Evolutionary conservation across 768 basidiomycete species (phyloP), one percentile per base, ranked within the genome.

Genomic region (Lactarius sanguifluus): DNA sequence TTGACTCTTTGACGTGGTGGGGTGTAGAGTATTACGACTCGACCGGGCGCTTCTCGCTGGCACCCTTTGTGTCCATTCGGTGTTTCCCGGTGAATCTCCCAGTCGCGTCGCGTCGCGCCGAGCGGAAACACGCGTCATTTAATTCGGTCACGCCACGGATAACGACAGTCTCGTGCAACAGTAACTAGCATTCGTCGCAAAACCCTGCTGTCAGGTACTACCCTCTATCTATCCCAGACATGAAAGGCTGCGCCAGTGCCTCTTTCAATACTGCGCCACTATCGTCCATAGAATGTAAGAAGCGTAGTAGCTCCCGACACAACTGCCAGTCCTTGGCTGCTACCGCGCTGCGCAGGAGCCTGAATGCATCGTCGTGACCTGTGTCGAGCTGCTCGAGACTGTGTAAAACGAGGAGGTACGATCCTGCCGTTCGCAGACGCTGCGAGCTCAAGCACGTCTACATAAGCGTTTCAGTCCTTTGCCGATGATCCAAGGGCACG

Each of bases 331-430:
- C 94, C 67, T 90, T 85, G 5, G 83, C 86, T 8, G 85, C 83
- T 23, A 93, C 81, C 9, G 95, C 95, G 64, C 83, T 83, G 57
- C 83, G 84, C 59, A 99, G 79, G 28, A 99, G 80, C 43, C 92
- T 84, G 30, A 94, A 84, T 3, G 90, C 94, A 72, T 98, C 93
- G 41, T 82, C 83, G 72, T 87, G 86, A 72, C 85, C 79, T 73
- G 91, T 89, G 70, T 94, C 91, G 59, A 94, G 80, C 67, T 94
- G 92, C 73, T 98, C 96, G 61, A 98, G 83, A 71, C 91, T 95
- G 74, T 98, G 96, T 60, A 99, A 79, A 3, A 98, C 94, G 34
- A 99, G 82, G 12, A 99, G 83, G 77, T 98, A 98, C 8, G 93
- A 95, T 25, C 90, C 87, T 0, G 96, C 96, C 3, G 94, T 96